Base-by-base conservation (phyloP, 2,329 filamentous ascomycete species). In the Aureobasidium melanogenum region DNA sequence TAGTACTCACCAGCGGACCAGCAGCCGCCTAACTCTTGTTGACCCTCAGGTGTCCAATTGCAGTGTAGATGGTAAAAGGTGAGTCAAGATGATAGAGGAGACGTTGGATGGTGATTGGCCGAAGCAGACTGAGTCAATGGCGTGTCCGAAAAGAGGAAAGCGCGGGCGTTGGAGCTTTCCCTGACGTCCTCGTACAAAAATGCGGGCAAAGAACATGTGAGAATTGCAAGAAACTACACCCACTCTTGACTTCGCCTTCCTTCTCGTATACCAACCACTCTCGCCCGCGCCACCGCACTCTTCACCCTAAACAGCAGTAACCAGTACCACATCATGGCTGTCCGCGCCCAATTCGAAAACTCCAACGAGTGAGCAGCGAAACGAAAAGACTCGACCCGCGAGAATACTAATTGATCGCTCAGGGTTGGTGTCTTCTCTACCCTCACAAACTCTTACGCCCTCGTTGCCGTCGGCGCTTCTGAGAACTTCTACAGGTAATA, bases 381-480 rank as follows among this genome's bases (percentile, higher is more conserved):
- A 39, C 58, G 17, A 24, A 41, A 32, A 55, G 34, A 62, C 7
- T 28, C 15, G 15, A 38, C 2, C n/a, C 57, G 28, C 39, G 36
- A n/a, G 12, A 19, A 56, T 56, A 26, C 52, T 44, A 10, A 43
- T 17, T 17, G 12, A 15, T 22, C 24, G n/a, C 58, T 15, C 71
- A 97, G 92, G 80, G 89, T 99, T 73, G 94, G 94, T 75, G 94
- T 97, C 73, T 99, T 99, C 77, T 80, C 92, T 64, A 96, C 91
- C 64, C 88, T 99, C 74, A 99, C 94, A 69, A 99, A 99, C 79
- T 93, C 91, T 63, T 99, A 96, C 77, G 91, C 92, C 69, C 83
- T 99, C 70, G 91, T 97, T 69, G 92, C 93, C 66, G 85, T 96
- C 67, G 94, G 94, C 72, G 92, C 90, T 69, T 96, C 91, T 72